A percentile compares a stretch with the other conserved stretches of the same genome.
Evolutionary conservation across 202 grass and related monocot species (phyloP).

Genomic region (Miscanthus sacchariflorus): DNA sequence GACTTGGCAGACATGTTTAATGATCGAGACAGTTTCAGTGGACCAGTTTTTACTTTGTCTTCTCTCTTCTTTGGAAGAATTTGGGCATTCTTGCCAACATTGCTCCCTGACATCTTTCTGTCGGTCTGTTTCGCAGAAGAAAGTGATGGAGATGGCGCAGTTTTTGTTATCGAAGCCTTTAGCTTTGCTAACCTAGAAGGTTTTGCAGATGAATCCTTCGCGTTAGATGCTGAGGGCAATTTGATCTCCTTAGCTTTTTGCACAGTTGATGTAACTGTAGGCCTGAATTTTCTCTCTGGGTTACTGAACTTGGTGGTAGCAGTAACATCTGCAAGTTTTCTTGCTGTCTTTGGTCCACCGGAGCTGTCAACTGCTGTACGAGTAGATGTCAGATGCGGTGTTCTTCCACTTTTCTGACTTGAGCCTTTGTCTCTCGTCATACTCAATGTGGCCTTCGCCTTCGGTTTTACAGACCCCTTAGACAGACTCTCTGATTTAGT

Average conservation of each 20-base stretch:
- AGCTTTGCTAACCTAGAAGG: constrained; percentile 26
- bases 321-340: constrained; percentile 39
- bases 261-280: constrained; percentile 24
- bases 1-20: constrained; percentile 34
- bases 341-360: constrained; percentile 33
- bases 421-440: not conserved
- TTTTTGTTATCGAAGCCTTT: constrained; percentile 16
- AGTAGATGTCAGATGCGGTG: constrained; percentile 22
- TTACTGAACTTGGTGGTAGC: constrained; percentile 15
- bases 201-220: constrained; percentile 30
- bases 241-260: constrained; percentile 52
- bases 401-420: constrained; percentile 41
- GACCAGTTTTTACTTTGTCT: constrained; percentile 37
- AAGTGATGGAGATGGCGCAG: constrained; percentile 1
- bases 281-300: constrained; percentile 25
- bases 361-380: constrained; percentile 35
- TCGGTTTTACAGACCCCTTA: constrained; percentile 15
- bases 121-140: constrained; percentile 32
- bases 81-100: constrained; percentile 34
- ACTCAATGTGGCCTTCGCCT: not conserved
- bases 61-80: constrained; percentile 39
- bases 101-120: constrained; percentile 44
- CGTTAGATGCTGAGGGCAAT: constrained; percentile 27
- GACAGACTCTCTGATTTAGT: constrained; percentile 21
- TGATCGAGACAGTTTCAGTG: constrained; percentile 51